Percentiles rank a stretch among this genome's conserved stretches.
phyloP scores from a whole-genome alignment of 257 asterid species.

The Thymus quinquecostatus region DNA sequence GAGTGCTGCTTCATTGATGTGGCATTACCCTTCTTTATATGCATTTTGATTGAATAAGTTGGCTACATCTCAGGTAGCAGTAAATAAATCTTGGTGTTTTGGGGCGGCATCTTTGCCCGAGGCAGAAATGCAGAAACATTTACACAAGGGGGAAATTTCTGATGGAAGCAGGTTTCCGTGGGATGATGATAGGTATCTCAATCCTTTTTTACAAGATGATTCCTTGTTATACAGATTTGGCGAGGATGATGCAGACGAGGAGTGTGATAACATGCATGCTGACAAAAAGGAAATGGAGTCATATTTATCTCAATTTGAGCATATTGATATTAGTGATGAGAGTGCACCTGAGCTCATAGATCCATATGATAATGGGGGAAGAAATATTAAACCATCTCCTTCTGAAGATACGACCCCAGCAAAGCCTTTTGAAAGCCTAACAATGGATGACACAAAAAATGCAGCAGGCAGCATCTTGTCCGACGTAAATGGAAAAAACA shows the following conservation, averaged over 20 bases:
- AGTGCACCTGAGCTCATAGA: constrained; percentile 33
- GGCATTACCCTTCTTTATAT: background rate
- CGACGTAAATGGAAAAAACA: constrained; percentile 25
- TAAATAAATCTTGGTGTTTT: constrained; percentile 75
- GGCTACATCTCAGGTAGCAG: constrained; percentile 56
- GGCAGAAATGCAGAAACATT: constrained; percentile 60
- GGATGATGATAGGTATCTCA: constrained; percentile 75
- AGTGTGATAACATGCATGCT: constrained; percentile 40
- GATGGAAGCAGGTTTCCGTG: constrained; percentile 55
- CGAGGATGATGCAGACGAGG: constrained; percentile 67
- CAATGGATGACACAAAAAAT: constrained; percentile 29
- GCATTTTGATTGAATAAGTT: constrained; percentile 16
- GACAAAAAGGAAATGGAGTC: constrained; percentile 51
- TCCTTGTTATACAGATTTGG: constrained; percentile 74
- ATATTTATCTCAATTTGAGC: constrained; percentile 54
- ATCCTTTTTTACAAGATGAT: constrained; percentile 80
- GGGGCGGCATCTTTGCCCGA: constrained; percentile 44
- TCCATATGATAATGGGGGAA: constrained; percentile 44
- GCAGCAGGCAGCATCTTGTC: constrained; percentile 30
- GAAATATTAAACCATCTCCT: constrained; percentile 34
- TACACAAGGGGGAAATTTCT: constrained; percentile 44
- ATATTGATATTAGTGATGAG: constrained; percentile 46
- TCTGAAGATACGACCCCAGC: constrained; percentile 35
- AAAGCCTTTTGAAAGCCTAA: constrained; percentile 27
- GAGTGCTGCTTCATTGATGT: no score